Evolutionary conservation across 108 stramenopile genomes (phyloP).

Genomic region (Schizochytrium sp.): DNA sequence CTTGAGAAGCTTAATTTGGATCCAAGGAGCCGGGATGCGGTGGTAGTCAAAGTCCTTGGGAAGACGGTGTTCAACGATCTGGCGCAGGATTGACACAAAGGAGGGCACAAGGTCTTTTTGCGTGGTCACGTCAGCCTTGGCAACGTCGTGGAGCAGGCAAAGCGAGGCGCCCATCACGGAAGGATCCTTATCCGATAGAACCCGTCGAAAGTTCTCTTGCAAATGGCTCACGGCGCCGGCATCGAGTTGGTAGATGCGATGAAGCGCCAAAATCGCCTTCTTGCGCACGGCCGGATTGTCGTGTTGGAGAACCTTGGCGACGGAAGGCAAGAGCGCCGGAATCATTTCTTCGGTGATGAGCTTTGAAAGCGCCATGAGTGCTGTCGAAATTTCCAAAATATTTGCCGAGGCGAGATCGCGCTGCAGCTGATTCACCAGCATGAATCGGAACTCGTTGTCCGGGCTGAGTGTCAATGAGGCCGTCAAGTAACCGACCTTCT

Average conservation of each 20-base stretch:
- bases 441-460: conserved; percentile 93
- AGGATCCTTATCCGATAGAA: conserved; percentile 90
- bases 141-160: conserved; percentile 80
- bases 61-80: conserved; percentile 89
- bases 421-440: conserved; percentile 98
- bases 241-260: conserved; percentile 82
- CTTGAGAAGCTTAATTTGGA: conserved; percentile 87
- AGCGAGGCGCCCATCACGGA: conserved; percentile 82
- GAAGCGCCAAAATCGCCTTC: conserved; percentile 82
- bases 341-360: conserved; percentile 89
- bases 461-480: conserved; percentile 82
- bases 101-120: conserved; percentile 86
- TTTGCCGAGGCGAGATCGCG: conserved; percentile 80
- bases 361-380: conserved; percentile 68
- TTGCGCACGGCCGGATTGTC: conserved; percentile 67
- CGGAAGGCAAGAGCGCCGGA: conserved; percentile 54
- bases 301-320: conserved; percentile 37
- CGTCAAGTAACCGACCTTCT: conserved; percentile 70
- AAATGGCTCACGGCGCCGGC: conserved; percentile 62
- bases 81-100: conserved; percentile 87
- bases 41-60: conserved; percentile 97
- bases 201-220: conserved; percentile 72
- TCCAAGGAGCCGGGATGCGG: conserved; percentile 97
- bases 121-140: conserved; percentile 50
- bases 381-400: conserved; percentile 78